Percentiles rank a stretch among this genome's conserved stretches.
phyloP scores from a whole-genome alignment of 164 flowering plant species.

The Magnolia kwangsiensis region DNA sequence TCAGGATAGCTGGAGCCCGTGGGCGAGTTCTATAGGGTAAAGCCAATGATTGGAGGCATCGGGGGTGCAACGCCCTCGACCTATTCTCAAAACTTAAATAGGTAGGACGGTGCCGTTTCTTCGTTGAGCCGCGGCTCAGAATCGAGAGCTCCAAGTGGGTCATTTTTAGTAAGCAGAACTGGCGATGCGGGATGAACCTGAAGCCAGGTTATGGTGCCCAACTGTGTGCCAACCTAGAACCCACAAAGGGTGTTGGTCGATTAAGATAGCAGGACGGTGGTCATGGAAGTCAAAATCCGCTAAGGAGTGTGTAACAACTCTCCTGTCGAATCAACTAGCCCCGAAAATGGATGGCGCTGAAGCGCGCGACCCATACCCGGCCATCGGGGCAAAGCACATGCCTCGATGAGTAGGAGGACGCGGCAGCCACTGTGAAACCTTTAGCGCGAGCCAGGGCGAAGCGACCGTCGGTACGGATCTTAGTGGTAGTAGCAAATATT shows the following conservation, averaged over 20 bases:
- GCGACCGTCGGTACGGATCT: too few species aligned
- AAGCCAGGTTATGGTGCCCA: conserved; percentile 9
- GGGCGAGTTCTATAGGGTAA: too few species aligned
- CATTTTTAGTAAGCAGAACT: conserved; percentile 7
- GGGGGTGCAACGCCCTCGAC: too few species aligned
- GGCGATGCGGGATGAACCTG: conserved; percentile 14
- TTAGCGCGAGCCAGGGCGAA: conserved; percentile 12
- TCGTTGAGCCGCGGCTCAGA: background rate
- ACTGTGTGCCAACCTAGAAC: conserved; percentile 6
- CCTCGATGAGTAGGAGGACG: conserved; percentile 47
- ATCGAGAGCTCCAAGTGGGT: conserved; percentile 15
- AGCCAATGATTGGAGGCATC: too few species aligned
- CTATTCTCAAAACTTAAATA: too few species aligned
- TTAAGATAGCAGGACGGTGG: too few species aligned
- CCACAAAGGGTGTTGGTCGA: too few species aligned
- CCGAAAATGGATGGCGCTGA: conserved; percentile 68
- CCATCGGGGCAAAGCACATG: conserved; percentile 31
- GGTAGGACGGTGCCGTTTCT: background rate
- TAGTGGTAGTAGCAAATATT: too few species aligned
- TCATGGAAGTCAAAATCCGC: background rate
- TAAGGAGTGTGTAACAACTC: conserved; percentile 46
- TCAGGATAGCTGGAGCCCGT: too few species aligned
- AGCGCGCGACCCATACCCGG: conserved; percentile 54
- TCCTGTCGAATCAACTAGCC: conserved; percentile 70
- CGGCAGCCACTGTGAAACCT: conserved; percentile 34